Percentiles rank a stretch among this genome's conserved stretches.
phyloP scores from a whole-genome alignment of 805 yeast genomes.

The Sungouiozyma intestinalis region DNA sequence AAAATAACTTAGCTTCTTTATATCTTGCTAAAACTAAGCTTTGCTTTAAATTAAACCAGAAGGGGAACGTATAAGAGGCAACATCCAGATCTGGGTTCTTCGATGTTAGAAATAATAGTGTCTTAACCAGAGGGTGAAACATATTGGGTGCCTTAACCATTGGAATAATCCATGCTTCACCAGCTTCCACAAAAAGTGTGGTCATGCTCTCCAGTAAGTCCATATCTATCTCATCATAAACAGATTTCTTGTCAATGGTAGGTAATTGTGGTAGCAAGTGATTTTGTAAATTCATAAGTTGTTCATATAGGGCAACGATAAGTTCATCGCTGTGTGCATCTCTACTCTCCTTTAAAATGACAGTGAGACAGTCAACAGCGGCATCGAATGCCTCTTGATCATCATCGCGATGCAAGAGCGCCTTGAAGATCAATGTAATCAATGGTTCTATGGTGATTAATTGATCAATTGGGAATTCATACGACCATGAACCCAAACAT shows the following conservation, averaged over 20 bases:
- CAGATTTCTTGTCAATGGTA: slow-evolving; percentile 7
- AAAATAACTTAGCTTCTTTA: slow-evolving; percentile 18
- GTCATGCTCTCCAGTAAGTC: slow-evolving; percentile 63
- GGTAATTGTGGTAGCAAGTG: slow-evolving; percentile 32
- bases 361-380: slow-evolving; percentile 76
- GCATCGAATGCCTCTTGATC: slow-evolving; percentile 57
- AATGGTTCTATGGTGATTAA: slow-evolving; percentile 56
- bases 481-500: slow-evolving; percentile 84
- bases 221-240: slow-evolving; percentile 39
- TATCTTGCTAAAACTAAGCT: slow-evolving; percentile 32
- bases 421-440: slow-evolving; percentile 56
- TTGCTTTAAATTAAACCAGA: slow-evolving; percentile 80
- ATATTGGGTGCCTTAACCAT: slow-evolving; percentile 62
- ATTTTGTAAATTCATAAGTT: slow-evolving; percentile 52
- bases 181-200: slow-evolving; percentile 79
- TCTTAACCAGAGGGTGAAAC: slow-evolving; percentile 64
- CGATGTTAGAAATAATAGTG: slow-evolving; percentile 59
- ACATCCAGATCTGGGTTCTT: slow-evolving; percentile 79
- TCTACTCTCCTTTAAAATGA: slow-evolving; percentile 71
- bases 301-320: slow-evolving; percentile 57
- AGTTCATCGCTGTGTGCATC: slow-evolving; percentile 57
- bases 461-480: slow-evolving; percentile 67
- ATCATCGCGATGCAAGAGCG: slow-evolving; percentile 36
- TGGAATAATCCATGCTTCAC: slow-evolving; percentile 89
- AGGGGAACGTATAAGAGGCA: slow-evolving; percentile 81